Percentiles rank a stretch among this genome's conserved stretches.
These are phyloP conservation scores for Russula emetica DNA, from an alignment of 768 basidiomycete species.

Conservation along the genomic window DNA sequence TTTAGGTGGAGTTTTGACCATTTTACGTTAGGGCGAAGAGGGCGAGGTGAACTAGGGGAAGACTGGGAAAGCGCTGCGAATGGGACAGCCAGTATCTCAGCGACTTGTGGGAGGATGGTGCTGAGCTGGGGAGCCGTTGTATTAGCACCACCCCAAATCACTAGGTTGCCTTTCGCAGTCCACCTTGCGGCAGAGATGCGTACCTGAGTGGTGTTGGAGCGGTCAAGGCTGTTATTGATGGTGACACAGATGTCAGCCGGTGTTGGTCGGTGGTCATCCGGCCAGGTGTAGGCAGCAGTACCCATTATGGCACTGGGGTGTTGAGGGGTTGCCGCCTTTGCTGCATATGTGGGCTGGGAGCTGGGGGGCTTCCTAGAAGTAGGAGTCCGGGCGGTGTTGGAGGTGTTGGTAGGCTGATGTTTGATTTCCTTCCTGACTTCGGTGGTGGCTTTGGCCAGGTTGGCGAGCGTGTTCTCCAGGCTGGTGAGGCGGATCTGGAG, in stretches of 20 bases:
- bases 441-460: too few species aligned
- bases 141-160: background rate
- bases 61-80: background rate
- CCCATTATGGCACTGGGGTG: background rate
- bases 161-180: background rate
- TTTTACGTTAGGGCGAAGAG: background rate
- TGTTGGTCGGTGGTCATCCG: background rate
- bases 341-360: background rate
- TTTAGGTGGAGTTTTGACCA: background rate
- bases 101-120: too few species aligned
- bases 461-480: too few species aligned
- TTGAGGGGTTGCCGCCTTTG: background rate
- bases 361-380: too few species aligned
- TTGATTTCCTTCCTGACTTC: too few species aligned
- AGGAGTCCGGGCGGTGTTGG: too few species aligned
- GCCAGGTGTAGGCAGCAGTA: background rate
- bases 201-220: background rate
- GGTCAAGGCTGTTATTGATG: background rate
- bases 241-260: background rate
- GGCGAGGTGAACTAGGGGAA: background rate
- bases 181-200: background rate
- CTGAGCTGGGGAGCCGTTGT: too few species aligned
- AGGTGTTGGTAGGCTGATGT: too few species aligned
- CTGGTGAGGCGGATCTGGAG: too few species aligned
- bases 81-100: background rate